Percentiles rank a stretch among this genome's conserved stretches.
Evolutionary conservation across 805 yeast genomes (phyloP).

Genomic region (Groenewaldozyma salmanticensis): DNA sequence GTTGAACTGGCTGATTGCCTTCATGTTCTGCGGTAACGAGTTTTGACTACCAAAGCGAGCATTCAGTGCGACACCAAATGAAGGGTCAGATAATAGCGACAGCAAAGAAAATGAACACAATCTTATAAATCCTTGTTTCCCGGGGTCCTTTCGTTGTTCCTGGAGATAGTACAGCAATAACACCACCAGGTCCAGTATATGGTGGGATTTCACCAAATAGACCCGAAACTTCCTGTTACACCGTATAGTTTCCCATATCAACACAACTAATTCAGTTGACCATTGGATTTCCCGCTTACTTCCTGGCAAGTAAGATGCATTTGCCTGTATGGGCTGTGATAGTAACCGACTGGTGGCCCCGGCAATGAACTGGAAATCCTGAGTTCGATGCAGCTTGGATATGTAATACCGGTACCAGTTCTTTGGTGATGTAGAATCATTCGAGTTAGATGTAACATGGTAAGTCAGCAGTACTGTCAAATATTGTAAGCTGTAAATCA

Average conservation of each 20-base stretch:
- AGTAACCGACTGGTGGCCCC: constrained; percentile 23
- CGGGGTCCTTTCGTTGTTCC: constrained; percentile 32
- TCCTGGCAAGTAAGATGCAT: constrained; percentile 23
- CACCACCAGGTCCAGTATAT: constrained; percentile 45
- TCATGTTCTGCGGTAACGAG: constrained; percentile 20
- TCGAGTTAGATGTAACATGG: constrained; percentile 27
- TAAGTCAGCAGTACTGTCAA: constrained; percentile 52
- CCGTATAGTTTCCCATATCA: constrained; percentile 70
- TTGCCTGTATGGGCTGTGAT: constrained; percentile 32
- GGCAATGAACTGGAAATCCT: constrained; percentile 28
- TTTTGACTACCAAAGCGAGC: constrained; percentile 21
- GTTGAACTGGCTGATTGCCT: constrained; percentile 14
- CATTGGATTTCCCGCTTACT: constrained; percentile 26
- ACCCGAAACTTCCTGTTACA: constrained; percentile 43
- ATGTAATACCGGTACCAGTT: constrained; percentile 27
- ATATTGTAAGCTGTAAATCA: constrained; percentile 51
- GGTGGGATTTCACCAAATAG: constrained; percentile 33
- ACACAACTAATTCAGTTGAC: constrained; percentile 48
- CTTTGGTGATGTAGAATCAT: not conserved
- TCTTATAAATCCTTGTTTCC: constrained; percentile 20
- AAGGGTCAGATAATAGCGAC: constrained; percentile 21
- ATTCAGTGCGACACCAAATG: constrained; percentile 17
- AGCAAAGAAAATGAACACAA: constrained; percentile 26
- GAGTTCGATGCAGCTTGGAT: constrained; percentile 25
- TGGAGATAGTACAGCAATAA: constrained; percentile 48